Percentiles rank a stretch among this genome's conserved stretches.
Conservation (phyloP, 352 stramenopile genomes). For the Pythium guiyangense region DNA sequence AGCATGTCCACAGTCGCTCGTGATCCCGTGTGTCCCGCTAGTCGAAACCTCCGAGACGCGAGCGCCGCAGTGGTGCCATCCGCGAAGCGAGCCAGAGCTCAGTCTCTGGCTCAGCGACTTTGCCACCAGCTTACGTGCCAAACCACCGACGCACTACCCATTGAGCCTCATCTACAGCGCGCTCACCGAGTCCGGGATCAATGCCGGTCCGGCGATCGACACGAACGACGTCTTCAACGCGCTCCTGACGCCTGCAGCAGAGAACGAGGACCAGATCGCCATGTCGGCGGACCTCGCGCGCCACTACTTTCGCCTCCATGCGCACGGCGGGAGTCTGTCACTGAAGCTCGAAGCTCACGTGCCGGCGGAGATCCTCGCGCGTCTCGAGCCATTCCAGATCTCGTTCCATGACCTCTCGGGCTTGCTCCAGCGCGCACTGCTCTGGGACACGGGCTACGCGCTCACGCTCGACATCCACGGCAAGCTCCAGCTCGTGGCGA, state of each 20-base stretch:
- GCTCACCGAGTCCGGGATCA: conserved; percentile 5
- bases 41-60: background rate
- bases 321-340: background rate
- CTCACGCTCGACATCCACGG: conserved; percentile 35
- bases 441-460: conserved; percentile 69
- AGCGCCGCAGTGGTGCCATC: background rate
- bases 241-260: background rate
- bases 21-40: background rate
- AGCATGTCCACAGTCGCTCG: background rate
- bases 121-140: background rate
- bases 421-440: conserved; percentile 59
- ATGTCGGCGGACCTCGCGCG: conserved; percentile 1
- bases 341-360: conserved; percentile 17
- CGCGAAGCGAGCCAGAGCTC: background rate
- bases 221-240: background rate
- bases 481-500: conserved; percentile 12
- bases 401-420: conserved; percentile 29
- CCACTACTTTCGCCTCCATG: conserved; percentile 6
- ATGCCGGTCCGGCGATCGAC: background rate
- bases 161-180: conserved; percentile 5
- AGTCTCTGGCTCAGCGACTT: conserved; percentile 1
- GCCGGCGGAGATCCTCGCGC: conserved; percentile 25
- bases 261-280: background rate
- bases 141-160: background rate
- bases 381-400: conserved; percentile 9